Percentiles rank a stretch among this genome's conserved stretches.
These are phyloP conservation scores for Betula pendula DNA, from an alignment of 306 rosid species.

Conservation along the genomic window DNA sequence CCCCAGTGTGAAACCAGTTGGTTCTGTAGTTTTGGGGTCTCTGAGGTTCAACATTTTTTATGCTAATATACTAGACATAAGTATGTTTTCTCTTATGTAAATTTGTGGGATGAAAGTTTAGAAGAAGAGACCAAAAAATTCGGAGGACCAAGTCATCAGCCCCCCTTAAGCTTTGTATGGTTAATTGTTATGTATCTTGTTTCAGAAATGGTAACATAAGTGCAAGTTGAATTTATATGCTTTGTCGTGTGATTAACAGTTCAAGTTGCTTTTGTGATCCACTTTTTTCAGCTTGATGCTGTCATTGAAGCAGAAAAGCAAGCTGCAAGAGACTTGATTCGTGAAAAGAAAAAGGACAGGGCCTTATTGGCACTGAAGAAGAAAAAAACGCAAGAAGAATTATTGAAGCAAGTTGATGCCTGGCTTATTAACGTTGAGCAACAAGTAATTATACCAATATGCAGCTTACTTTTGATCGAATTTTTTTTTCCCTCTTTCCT, in stretches of 20 bases:
- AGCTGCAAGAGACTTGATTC: conserved; percentile 90
- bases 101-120: too few species aligned
- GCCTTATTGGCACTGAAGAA: conserved; percentile 89
- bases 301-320: conserved; percentile 96
- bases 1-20: too few species aligned
- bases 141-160: too few species aligned
- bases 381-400: conserved; percentile 88
- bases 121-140: too few species aligned
- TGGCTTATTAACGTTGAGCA: conserved; percentile 97
- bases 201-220: background rate
- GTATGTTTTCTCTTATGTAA: too few species aligned
- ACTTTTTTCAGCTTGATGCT: conserved; percentile 72
- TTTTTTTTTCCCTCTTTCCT: background rate
- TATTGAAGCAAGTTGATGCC: conserved; percentile 89
- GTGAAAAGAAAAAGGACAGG: conserved; percentile 86
- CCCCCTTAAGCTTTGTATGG: background rate
- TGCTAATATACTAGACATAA: too few species aligned
- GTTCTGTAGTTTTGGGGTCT: too few species aligned
- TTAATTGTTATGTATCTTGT: background rate
- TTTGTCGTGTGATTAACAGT: background rate
- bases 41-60: too few species aligned
- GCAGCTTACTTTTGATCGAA: background rate
- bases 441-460: conserved; percentile 53
- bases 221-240: conserved; percentile 11
- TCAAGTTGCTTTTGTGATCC: conserved; percentile 4